Evolutionary conservation across 495 filamentous ascomycete species (phyloP), one percentile per base, ranked within the genome.

Genomic region (Hyaloscypha bicolor): DNA sequence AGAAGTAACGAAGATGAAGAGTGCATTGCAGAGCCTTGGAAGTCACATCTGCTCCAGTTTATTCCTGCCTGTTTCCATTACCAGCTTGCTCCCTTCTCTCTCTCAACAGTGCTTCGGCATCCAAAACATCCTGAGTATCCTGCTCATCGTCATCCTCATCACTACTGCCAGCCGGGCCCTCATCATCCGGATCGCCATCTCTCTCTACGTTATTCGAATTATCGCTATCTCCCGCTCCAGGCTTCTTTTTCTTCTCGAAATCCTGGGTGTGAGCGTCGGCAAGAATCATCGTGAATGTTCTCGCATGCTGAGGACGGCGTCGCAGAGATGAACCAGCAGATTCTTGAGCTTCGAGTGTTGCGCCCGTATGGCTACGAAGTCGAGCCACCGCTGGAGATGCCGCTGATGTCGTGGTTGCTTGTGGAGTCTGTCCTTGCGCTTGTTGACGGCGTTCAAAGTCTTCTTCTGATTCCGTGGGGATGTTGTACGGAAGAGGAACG

Each of bases 191-290:
- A 55, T 70, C 67, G 37, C 57, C 64, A 67, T 67, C 45, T 39
- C 56, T 67, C 45, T 48, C 37, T 9, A 42, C 25, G 12, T 60
- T 60, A 9, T 29, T 48, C 35, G 9, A 6, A 55, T 16, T 67
- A 68, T 62, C 63, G 33, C 42, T 57, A 57, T 68, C 65, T 11
- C 60, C 64, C 16, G 25, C 61, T 19, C 74, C 79, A 4, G 86
- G 82, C 59, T 79, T 84, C 62, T 85, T 80, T 76, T 85, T 88
- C 74, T 91, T 85, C 79, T 94, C 88, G 75, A 96, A 97, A 75
- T 97, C 93, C 72, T 94, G 90, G 45, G 87, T 88, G 69, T 97
- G 93, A 9, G 93, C 93, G 39, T 83, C 79, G 8, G 88, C 86
- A 69, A 96, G 80, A 11, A 90, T 83, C 9, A 75, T 75, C 19